Base-by-base conservation (phyloP, 2,329 filamentous ascomycete species). In the Trichoderma simmonsii region DNA sequence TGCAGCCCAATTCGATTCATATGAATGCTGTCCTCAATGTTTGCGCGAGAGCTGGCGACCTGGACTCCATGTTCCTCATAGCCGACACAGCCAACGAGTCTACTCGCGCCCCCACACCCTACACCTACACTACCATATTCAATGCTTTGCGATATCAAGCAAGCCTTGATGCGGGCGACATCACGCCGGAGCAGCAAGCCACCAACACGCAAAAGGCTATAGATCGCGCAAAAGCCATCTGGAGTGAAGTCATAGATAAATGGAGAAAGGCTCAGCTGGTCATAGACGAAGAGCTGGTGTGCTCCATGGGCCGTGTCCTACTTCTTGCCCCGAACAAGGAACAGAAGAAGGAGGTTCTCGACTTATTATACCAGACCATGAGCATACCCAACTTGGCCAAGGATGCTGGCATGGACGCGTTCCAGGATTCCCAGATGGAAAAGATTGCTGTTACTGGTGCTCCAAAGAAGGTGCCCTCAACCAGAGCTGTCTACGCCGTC, bases 11-110 rank as follows among this genome's bases (percentile, higher is more conserved):
- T 75, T 92, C 91, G 43, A 92, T 93, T 71, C 96, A 98, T 78
- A 90, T 93, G 74, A 99, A 99, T 79, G 93, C 95, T 11, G 89
- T 94, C n/a, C 84, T 99, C 59, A 90, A 91, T 72, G 92, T 96
- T 9, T 98, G 95, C 79, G 88, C 91, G 62, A 87, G 89, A 71
- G 91, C 92, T 4, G 80, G 86, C 14, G 91, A 98, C 78, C 86
- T 97, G 80, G 94, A 97, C 75, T 88, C 91, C 18, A 83, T 98
- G 75, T 97, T 96, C 86, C 87, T 88, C 70, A 87, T 98, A 74
- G 89, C 91, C 57, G 87, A 89, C n/a, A 89, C 90, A 36, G 86
- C 95, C 71, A 91, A 94, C 18, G 87, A 90, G 15, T 82, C 89
- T 0, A 79, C 86, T 0, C 87, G 88, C 36, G 84, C 90, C 21